Evolutionary conservation across 352 stramenopile species (phyloP).

Genomic region (Phytophthora uliginosa): DNA sequence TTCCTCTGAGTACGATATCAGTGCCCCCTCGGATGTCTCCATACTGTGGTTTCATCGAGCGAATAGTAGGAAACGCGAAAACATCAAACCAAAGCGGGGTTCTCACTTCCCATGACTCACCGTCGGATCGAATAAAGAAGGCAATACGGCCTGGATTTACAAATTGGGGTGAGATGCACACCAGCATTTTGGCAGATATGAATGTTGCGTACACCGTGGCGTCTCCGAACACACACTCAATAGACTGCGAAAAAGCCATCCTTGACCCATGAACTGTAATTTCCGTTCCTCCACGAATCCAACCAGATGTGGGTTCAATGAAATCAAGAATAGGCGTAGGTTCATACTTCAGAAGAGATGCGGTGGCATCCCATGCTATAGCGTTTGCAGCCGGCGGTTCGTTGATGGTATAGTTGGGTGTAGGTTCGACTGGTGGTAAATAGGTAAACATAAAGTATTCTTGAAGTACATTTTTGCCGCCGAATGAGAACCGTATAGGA

Average conservation of each 20-base stretch:
- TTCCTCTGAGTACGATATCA: conserved; percentile 36
- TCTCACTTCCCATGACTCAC: conserved; percentile 16
- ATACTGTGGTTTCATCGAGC: conserved; percentile 26
- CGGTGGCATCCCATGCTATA: neutral
- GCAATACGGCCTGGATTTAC: neutral
- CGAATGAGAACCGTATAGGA: conserved; percentile 41
- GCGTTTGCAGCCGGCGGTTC: neutral
- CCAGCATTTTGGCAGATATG: conserved; percentile 30
- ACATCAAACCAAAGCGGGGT: conserved; percentile 34
- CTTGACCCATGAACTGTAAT: conserved; percentile 40
- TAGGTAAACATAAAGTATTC: conserved; percentile 40
- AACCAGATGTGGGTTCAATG: conserved; percentile 44
- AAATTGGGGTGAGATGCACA: conserved; percentile 42
- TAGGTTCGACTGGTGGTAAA: neutral
- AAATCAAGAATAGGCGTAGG: conserved; percentile 24
- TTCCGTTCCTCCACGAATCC: conserved; percentile 41
- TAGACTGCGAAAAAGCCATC: conserved; percentile 27
- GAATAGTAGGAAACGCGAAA: conserved; percentile 26
- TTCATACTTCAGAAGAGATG: neutral
- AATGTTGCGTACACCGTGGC: conserved; percentile 33
- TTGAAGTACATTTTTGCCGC: conserved; percentile 24
- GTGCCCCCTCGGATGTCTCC: conserved; percentile 42
- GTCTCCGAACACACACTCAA: conserved; percentile 52
- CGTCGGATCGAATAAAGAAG: conserved; percentile 32
- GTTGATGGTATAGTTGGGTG: neutral